A percentile compares a stretch with the other conserved stretches of the same genome.
phyloP scores from a whole-genome alignment of 1,284 basidiomycete genomes.

The Ganoderma multipileum region DNA sequence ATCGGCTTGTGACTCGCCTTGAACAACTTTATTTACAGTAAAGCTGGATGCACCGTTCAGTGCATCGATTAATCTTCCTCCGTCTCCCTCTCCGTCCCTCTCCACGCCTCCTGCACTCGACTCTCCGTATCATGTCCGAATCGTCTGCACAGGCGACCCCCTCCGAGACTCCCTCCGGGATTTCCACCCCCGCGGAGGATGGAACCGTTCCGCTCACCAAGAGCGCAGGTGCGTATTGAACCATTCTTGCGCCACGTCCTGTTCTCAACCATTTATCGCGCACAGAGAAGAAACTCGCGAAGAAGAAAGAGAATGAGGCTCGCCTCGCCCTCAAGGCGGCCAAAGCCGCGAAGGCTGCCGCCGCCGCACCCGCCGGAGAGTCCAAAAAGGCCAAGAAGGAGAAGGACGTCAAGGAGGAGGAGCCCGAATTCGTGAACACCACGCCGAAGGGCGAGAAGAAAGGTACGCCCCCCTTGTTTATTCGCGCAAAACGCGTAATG shows the following conservation, averaged over 20 bases:
- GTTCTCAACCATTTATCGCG: not conserved
- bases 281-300: constrained; percentile 40
- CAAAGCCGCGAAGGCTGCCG: constrained; percentile 65
- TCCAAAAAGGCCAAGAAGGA: constrained; percentile 81
- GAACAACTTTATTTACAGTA: constrained; percentile 23
- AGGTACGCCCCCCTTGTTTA: constrained; percentile 51
- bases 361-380: constrained; percentile 47
- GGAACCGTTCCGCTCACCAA: constrained; percentile 36
- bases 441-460: constrained; percentile 93
- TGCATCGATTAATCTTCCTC: constrained; percentile 29
- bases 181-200: constrained; percentile 24
- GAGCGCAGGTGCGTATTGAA: constrained; percentile 38
- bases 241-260: not conserved
- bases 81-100: constrained; percentile 18
- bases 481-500: not conserved
- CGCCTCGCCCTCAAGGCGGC: constrained; percentile 78
- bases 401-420: constrained; percentile 71
- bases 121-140: constrained; percentile 36
- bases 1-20: constrained; percentile 21
- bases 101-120: constrained; percentile 19
- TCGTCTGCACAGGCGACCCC: constrained; percentile 21
- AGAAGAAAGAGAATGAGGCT: constrained; percentile 67
- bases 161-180: not conserved
- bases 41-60: constrained; percentile 28
- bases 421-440: constrained; percentile 81